Evolutionary conservation across 495 filamentous ascomycete species (phyloP), one percentile per base, ranked within the genome.

Genomic region (Neurospora sp.): DNA sequence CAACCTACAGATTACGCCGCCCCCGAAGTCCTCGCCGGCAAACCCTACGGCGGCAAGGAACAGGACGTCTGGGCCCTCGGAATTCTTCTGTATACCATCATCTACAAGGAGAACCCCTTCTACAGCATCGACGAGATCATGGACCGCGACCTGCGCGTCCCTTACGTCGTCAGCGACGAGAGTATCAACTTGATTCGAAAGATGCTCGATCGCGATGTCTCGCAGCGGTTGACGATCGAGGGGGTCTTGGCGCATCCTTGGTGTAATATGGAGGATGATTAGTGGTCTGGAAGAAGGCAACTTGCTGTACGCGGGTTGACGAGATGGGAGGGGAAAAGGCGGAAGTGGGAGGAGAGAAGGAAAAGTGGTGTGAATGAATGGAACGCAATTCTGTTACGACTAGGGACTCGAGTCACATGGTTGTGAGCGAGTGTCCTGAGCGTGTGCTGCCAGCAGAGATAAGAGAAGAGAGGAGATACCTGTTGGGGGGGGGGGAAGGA

Each of bases 61-160:
- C 96, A 99, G 84, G 96, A 99, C 75, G 94, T 98, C 71, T 99
- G 96, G 96, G 96, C 96, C 17, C 88, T 98, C n/a, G 96, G 96
- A 24, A 98, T 99, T 75, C 87, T 98, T 9, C 90, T 99, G 39
- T 99, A 99, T 85, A 99, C 96, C 21, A 97, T 99, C 76, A 92
- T 97, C 75, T 99, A 98, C 86, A 98, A 98, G 81, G 96, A 99
- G 84, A 99, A 99, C 78, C 96, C 96, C 4, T 99, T 99, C 84
- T 99, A 99, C 87, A 97, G 92, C 81, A 94, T 99, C 77, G 96
- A 99, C 80, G 96, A 99, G 83, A 99, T 99, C 77, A 94, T 98
- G 87, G 96, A 99, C 81, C 95, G 95, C 74, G 96, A 97, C 73
- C 85, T 98, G 72, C 88, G 96, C 28, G 91, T 99, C 7, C 96